Base-by-base conservation (phyloP, 805 yeast species). In the Hanseniaspora meyeri region DNA sequence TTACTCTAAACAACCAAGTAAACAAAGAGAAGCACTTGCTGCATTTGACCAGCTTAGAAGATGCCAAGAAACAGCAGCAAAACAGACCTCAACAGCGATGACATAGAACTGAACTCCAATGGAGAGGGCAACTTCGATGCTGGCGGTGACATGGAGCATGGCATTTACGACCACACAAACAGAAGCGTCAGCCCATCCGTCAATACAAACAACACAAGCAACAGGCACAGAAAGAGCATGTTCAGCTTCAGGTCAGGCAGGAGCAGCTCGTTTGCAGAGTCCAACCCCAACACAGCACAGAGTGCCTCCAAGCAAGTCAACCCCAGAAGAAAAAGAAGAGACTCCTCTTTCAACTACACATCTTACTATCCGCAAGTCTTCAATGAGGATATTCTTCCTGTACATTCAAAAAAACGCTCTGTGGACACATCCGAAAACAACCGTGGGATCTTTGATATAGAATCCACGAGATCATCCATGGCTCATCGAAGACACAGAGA, bases 271-370 rank as follows among this genome's bases (percentile, higher is more conserved):
- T 17, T 46, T 46, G 49, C 39, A 0, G 49, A 46, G 10, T 31
- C 49, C 11, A 34, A 17, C 19, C 10, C 37, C 12, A 46, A 46
- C 11, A n/a, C 37, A 16, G 6, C 12, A 16, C 14, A 42, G 5
- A 17, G 14, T n/a, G n/a, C 11, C 10, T 11, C 27, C 8, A 34
- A 34, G 11, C 29, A 46, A 19, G 27, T 24, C 38, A 46, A 5
- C 10, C 19, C n/a, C 27, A n/a, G 34, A 29, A 51, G 49, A 46
- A 53, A 32, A 14, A 45, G 57, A 38, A 42, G 51, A 38, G 51
- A 46, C 19, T 53, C 57, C 1, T 53, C 57, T 3, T 53, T 53
- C 40, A 46, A 53, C 24, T 53, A 53, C 24, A 1, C 42, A 38
- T 2, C 51, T 1, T 53, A 17, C 19, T 14, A 10, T 7, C 47